A percentile compares a stretch with the other conserved stretches of the same genome.
phyloP scores from a whole-genome alignment of 768 basidiomycete species.

The Nidula microcarpa region DNA sequence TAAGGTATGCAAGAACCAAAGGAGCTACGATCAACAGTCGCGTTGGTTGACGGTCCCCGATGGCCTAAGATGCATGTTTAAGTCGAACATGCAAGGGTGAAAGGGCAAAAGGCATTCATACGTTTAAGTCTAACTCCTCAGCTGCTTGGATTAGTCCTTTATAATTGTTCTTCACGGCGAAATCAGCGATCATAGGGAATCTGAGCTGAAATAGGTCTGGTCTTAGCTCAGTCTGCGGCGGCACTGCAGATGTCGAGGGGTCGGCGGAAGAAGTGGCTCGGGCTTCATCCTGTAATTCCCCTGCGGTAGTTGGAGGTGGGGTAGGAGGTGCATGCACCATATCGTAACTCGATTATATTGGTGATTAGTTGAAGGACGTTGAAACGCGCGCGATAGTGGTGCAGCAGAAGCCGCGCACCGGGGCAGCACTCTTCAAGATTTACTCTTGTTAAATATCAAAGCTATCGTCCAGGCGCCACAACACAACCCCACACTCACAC shows the following conservation, averaged over 20 bases:
- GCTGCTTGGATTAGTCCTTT: conserved; percentile 39
- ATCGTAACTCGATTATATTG: conserved; percentile 1
- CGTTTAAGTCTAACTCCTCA: conserved; percentile 52
- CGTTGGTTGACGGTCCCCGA: conserved; percentile 33
- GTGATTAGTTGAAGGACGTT: background rate
- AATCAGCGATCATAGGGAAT: conserved; percentile 41
- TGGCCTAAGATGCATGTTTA: conserved; percentile 19
- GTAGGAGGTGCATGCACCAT: conserved; percentile 64
- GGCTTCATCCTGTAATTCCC: conserved; percentile 54
- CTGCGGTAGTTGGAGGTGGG: conserved; percentile 55
- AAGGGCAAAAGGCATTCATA: conserved; percentile 22
- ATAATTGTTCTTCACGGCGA: conserved; percentile 42
- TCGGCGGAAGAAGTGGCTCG: conserved; percentile 16
- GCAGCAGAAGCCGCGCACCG: no score
- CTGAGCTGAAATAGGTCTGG: conserved; percentile 32
- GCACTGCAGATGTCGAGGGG: conserved; percentile 6
- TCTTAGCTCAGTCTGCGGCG: conserved; percentile 23
- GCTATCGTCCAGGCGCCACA: background rate
- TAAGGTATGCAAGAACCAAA: conserved; percentile 63
- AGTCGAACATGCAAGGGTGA: background rate
- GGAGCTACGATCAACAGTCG: conserved; percentile 56
- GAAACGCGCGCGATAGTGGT: background rate
- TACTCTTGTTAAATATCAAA: background rate
- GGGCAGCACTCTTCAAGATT: background rate
- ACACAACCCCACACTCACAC: no score